Base-by-base conservation (phyloP, 805 yeast genomes). In the Ogataea degrootiae region DNA sequence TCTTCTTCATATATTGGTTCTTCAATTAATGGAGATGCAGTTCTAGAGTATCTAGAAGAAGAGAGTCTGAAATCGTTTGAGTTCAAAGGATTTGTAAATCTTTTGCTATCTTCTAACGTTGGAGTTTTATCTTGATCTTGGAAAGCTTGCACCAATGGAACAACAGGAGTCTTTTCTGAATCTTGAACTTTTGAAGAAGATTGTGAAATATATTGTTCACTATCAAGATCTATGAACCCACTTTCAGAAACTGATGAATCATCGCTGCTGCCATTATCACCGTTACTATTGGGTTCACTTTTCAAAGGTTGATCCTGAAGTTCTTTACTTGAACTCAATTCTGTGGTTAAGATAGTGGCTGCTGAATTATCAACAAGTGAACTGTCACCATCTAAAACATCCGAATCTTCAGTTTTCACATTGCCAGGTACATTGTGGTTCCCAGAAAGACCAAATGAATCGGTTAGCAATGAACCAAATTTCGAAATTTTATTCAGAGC, bases 181-280 rank as follows among this genome's bases (percentile, higher is more conserved):
- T 59, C 61, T 33, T 34, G 33, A 19, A 37, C 37, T 15, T 42
- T 34, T 39, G 54, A 43, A 21, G 54, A 44, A 6, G 29, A 35
- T 5, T 23, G 11, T 23, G n/a, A 33, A 26, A 31, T 29, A 33
- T 35, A 42, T 14, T 53, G 48, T 35, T 52, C 46, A 35, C 39
- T 37, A 43, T 56, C 61, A 9, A 51, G 46, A 36, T 57, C 60
- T 31, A 57, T 54, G 41, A 57, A 57, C 40, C 56, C 54, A 39
- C 60, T 56, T 37, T 57, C 61, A 14, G 61, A 57, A 22, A 57
- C 60, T 4, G 60, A 57, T 15, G 59, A 45, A 17, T 34, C 46
- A 43, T 46, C 52, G 29, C 22, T 29, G 23, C 23, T 15, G 3
- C 33, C 39, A 22, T 22, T 15, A 6, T 38, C 29, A 26, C 46